Percentiles rank a stretch among this genome's conserved stretches.
phyloP scores from a whole-genome alignment of 2,329 filamentous ascomycete species.

The Neonectria punicea region DNA sequence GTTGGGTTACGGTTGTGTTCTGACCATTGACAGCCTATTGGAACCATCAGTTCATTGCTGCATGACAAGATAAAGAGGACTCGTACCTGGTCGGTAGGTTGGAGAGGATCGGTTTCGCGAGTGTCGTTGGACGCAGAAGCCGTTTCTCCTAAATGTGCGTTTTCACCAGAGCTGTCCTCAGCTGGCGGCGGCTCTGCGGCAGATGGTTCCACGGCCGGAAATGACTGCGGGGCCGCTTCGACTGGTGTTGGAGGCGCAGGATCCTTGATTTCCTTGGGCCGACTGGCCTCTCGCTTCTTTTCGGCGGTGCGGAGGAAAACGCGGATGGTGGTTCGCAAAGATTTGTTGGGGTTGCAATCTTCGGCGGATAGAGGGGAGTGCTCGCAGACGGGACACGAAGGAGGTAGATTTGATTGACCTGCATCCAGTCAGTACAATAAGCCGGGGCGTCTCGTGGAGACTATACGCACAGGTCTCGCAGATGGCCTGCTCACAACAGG shows the following conservation, averaged over 20 bases:
- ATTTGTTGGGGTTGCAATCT: constrained; percentile 89
- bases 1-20: constrained; percentile 6
- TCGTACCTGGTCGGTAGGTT: constrained; percentile 33
- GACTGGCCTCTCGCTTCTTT: constrained; percentile 81
- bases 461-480: constrained; percentile 79
- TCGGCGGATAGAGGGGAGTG: constrained; percentile 88
- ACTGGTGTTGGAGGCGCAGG: constrained; percentile 54
- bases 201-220: constrained; percentile 40
- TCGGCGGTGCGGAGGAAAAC: constrained; percentile 91
- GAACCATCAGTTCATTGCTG: constrained; percentile 5
- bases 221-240: constrained; percentile 51
- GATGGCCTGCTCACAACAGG: constrained; percentile 95
- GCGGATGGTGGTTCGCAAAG: constrained; percentile 89
- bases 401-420: constrained; percentile 81
- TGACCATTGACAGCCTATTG: constrained; percentile 21
- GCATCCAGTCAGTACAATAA: constrained; percentile 31
- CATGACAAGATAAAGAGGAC: background rate
- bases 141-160: constrained; percentile 18
- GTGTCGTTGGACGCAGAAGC: constrained; percentile 16
- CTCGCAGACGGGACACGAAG: constrained; percentile 91
- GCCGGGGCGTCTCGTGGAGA: background rate
- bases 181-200: constrained; percentile 33
- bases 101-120: constrained; percentile 19
- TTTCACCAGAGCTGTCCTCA: constrained; percentile 24
- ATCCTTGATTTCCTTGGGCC: constrained; percentile 60